Evolutionary conservation across 2,329 filamentous ascomycete species (phyloP).

Genomic region (Phialemoniopsis sp.): DNA sequence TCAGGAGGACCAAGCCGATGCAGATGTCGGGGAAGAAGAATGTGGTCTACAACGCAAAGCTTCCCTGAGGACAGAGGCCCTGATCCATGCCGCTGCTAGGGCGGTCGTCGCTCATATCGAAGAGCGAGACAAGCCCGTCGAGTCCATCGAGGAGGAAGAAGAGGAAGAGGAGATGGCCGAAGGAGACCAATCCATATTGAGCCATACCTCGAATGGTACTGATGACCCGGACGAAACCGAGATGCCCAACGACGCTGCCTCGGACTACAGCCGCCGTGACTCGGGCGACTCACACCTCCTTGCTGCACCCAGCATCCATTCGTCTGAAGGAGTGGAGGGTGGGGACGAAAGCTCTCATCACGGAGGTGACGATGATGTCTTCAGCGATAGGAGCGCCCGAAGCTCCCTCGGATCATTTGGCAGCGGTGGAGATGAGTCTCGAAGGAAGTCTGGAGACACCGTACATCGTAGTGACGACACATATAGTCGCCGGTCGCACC

Average conservation of each 20-base stretch:
- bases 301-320: slow-evolving; percentile 9
- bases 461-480: slow-evolving; percentile 15
- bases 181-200: slow-evolving; percentile 3
- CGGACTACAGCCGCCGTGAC: slow-evolving; percentile 9
- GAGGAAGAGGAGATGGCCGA: slow-evolving; percentile 7
- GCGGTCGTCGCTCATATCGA: slow-evolving; percentile 46
- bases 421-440: slow-evolving; percentile 3
- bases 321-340: slow-evolving; percentile 21
- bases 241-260: slow-evolving; percentile 4
- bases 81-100: slow-evolving; percentile 48
- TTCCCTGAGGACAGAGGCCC: slow-evolving; percentile 42
- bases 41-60: slow-evolving; percentile 24
- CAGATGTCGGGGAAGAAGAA: slow-evolving; percentile 9
- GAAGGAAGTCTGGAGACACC: slow-evolving; percentile 16
- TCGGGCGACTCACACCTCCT: slow-evolving; percentile 14
- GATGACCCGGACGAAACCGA: slow-evolving; percentile 8
- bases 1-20: slow-evolving; percentile 5
- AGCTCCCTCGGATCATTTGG: slow-evolving; percentile 51
- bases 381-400: slow-evolving; percentile 53
- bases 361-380: slow-evolving; percentile 52
- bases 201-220: slow-evolving; percentile 13
- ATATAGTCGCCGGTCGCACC: slow-evolving; percentile 25
- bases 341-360: slow-evolving; percentile 44
- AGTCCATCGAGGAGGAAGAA: slow-evolving; percentile 9
- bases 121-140: slow-evolving; percentile 20